Evolutionary conservation across 202 grass and related monocot genomes (phyloP), one percentile per base, ranked within the genome.

Genomic region (Brachypodium distachyon): DNA sequence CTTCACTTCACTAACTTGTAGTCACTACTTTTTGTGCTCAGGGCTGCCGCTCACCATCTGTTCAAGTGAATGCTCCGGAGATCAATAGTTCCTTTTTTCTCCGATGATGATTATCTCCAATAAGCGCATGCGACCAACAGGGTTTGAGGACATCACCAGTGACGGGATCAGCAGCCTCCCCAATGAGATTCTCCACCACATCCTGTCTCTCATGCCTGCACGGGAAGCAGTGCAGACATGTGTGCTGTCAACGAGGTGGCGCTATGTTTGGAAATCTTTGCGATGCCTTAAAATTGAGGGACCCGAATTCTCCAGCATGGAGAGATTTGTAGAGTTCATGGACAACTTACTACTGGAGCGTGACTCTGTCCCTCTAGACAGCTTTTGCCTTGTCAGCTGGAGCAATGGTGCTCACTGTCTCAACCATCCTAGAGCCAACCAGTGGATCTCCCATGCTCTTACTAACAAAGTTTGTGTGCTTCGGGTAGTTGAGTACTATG

Each of bases 131-230:
- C 14, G 19, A 52, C 31, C n/a, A 23, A 52, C 22, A 27, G 32
- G 7, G 1, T 34, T 17, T 12, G 42, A 4, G 28, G 56, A 34
- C 58, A 77, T 14, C 18, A 46, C 57, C 12, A 29, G 19, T 61
- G 76, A 79, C 50, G 33, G 63, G 26, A 72, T 81, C 33, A 81
- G 55, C 31, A 50, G 54, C 34, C 68, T 81, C 33, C 67, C 31
- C 0, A 44, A 81, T 14, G 68, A 63, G 11, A 21, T 73, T 25
- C 79, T 81, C 17, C 56, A 73, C 56, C 56, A 63, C 12, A 16
- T 63, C 42, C 33, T 72, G 43, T 81, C 56, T 60, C 59, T 73
- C 42, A 58, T 72, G 55, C 46, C 65, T 54, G 54, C 67, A 36
- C 12, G 21, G 22, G 67, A 72, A 5, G 32, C 67, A 0, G 67